Percentiles rank a stretch among this genome's conserved stretches.
Evolutionary conservation across 371 early-diverging fungal species (phyloP).

Genomic region (Mucor velutinosus): DNA sequence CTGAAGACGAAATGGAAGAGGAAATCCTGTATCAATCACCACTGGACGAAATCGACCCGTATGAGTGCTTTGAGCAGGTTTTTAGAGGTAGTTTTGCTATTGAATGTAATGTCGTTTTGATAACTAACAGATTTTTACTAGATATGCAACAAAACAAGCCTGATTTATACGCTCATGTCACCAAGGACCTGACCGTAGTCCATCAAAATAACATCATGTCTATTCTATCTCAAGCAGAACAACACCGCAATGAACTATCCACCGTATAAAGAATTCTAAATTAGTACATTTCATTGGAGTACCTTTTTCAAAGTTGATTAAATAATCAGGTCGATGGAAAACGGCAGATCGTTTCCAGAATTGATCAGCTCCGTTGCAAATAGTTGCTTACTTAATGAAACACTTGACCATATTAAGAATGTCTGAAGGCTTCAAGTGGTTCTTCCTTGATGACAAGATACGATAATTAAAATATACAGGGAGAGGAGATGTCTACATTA

Average conservation of each 20-base stretch:
- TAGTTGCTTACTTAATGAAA: conserved; percentile 2
- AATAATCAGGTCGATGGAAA: not conserved
- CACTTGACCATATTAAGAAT: not conserved
- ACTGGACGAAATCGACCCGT: conserved; percentile 83
- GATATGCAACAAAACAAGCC: conserved; percentile 21
- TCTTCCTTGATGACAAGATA: not conserved
- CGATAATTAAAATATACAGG: not conserved
- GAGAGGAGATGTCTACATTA: not conserved
- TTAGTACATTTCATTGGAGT: not conserved
- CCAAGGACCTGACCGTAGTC: conserved; percentile 22
- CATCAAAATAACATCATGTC: conserved; percentile 45
- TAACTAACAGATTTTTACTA: not conserved
- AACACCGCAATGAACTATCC: conserved; percentile 20
- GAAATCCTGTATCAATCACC: conserved; percentile 81
- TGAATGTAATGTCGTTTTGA: not conserved
- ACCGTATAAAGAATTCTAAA: not conserved
- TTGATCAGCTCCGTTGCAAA: not conserved
- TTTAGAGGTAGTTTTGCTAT: conserved; percentile 33
- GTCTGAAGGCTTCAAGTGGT: not conserved
- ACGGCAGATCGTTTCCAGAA: not conserved
- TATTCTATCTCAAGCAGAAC: conserved; percentile 40
- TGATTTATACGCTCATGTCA: conserved; percentile 23
- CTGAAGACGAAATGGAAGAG: conserved; percentile 73
- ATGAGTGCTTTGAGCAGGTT: conserved; percentile 69
- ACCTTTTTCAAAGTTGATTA: not conserved